Percentiles rank a stretch among this genome's conserved stretches.
phyloP scores from a whole-genome alignment of 1,284 basidiomycete genomes.

The Lentinula novae-zelandiae region DNA sequence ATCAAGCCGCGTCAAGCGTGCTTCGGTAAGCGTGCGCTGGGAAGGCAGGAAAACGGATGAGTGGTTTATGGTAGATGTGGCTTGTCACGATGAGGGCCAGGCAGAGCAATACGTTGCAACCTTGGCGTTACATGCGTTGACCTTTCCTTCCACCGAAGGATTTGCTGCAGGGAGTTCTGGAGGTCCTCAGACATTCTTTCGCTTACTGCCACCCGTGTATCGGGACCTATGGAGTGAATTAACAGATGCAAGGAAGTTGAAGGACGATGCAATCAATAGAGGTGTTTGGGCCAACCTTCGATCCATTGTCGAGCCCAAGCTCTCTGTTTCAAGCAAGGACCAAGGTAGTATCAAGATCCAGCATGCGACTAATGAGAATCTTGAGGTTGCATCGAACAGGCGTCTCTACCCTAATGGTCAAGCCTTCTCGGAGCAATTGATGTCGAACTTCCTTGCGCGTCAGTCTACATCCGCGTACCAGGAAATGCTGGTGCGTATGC shows the following conservation, averaged over 20 bases:
- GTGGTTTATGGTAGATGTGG: constrained; percentile 85
- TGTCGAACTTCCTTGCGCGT: constrained; percentile 56
- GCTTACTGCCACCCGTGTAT: constrained; percentile 77
- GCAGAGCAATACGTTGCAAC: constrained; percentile 92
- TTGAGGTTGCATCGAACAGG: constrained; percentile 4
- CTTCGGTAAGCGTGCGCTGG: constrained; percentile 73
- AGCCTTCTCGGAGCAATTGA: constrained; percentile 46
- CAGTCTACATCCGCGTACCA: constrained; percentile 70
- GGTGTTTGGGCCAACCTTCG: constrained; percentile 69
- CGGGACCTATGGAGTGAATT: constrained; percentile 94
- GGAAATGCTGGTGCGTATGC: constrained; percentile 73
- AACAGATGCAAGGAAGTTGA: constrained; percentile 59
- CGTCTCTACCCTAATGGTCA: not conserved
- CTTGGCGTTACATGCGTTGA: constrained; percentile 77
- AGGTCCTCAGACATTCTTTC: constrained; percentile 56
- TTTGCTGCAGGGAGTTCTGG: constrained; percentile 50
- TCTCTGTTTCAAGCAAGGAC: constrained; percentile 39
- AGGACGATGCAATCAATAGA: constrained; percentile 67
- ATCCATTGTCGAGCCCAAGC: constrained; percentile 56
- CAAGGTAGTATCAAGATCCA: not conserved
- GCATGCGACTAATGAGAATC: not conserved
- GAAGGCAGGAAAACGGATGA: constrained; percentile 56
- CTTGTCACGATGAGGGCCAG: constrained; percentile 74
- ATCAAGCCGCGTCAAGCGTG: constrained; percentile 66
- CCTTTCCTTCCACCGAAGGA: constrained; percentile 57